phyloP scores from a whole-genome alignment of 192 early-diverging fungal genomes.

The Linnemannia elongata region DNA sequence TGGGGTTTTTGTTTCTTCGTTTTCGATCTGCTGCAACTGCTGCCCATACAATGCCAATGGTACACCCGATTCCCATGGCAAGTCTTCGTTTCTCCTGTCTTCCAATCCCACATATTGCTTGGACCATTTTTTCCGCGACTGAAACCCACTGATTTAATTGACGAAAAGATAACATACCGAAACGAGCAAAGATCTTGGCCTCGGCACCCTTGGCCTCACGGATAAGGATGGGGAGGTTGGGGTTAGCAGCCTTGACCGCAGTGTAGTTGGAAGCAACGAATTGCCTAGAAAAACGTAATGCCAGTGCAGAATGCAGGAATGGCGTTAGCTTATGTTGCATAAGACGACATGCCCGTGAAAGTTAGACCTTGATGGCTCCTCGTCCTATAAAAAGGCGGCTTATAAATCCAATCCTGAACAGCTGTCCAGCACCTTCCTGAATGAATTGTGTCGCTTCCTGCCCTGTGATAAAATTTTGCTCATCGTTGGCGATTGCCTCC shows the following conservation, averaged over 20 bases:
- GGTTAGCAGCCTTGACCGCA: slow-evolving; percentile 88
- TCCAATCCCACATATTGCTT: too few relatives aligned
- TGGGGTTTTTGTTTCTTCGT: not conserved
- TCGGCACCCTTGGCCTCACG: slow-evolving; percentile 89
- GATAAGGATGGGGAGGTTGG: slow-evolving; percentile 89
- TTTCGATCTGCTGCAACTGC: too few relatives aligned
- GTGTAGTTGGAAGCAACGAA: slow-evolving; percentile 88
- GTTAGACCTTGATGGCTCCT: not conserved
- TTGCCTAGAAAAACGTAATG: slow-evolving; percentile 69
- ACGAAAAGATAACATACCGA: slow-evolving; percentile 67
- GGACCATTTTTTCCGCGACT: not conserved
- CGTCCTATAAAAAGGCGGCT: not conserved
- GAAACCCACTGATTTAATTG: not conserved
- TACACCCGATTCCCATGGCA: too few relatives aligned
- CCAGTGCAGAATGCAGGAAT: not conserved
- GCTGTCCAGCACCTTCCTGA: not conserved
- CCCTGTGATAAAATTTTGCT: not conserved
- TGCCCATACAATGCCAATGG: too few relatives aligned
- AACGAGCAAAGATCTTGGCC: slow-evolving; percentile 91
- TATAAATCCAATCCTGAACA: not conserved
- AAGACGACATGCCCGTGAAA: not conserved
- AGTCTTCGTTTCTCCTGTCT: too few relatives aligned
- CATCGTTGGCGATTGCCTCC: not conserved
- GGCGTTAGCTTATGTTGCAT: not conserved
- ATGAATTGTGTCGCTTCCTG: not conserved